Conservation (phyloP, 805 yeast genomes). For the Grigorovia yakushimaensis region DNA sequence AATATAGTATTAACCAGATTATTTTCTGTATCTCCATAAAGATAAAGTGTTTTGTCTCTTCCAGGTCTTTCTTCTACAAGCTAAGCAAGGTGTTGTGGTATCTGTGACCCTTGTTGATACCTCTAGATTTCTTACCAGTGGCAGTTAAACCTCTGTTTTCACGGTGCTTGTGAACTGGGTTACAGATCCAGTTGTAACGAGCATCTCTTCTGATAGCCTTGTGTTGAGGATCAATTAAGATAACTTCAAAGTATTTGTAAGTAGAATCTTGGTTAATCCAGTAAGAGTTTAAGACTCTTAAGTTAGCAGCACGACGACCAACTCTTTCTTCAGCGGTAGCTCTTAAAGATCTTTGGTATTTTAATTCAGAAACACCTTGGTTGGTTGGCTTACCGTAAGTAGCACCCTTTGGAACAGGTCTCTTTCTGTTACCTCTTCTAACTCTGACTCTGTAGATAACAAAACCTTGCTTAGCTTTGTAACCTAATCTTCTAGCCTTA, state of each 20-base stretch:
- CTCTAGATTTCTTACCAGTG: constrained; percentile 98
- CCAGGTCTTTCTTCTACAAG: constrained; percentile 99
- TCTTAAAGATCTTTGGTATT: constrained; percentile 97
- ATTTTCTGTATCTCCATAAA: constrained; percentile 98
- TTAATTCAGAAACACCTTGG: constrained; percentile 99
- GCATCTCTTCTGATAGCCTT: constrained; percentile 98
- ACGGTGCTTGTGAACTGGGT: constrained; percentile 99
- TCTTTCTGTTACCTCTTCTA: constrained; percentile 99
- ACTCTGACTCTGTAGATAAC: constrained; percentile 98
- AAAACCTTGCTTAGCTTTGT: constrained; percentile 99
- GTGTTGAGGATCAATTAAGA: constrained; percentile 95
- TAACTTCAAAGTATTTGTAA: constrained; percentile 98
- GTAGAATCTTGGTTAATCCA: constrained; percentile 99
- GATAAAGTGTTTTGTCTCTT: constrained; percentile 97
- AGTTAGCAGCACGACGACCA: constrained; percentile 97
- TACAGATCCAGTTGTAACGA: constrained; percentile 98
- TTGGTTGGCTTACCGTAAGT: constrained; percentile 99
- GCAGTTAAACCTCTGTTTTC: constrained; percentile 98
- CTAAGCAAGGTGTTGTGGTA: constrained; percentile 96
- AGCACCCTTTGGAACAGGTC: constrained; percentile 99
- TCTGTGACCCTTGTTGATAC: constrained; percentile 99
- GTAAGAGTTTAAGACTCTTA: constrained; percentile 99
- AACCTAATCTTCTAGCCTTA: constrained; percentile 99
- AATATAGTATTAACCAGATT: constrained; percentile 22
- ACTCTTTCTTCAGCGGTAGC: constrained; percentile 99